These are phyloP conservation scores for Fusarium mexicanum DNA, from an alignment of 2,329 filamentous ascomycete genomes.

Conservation along the genomic window DNA sequence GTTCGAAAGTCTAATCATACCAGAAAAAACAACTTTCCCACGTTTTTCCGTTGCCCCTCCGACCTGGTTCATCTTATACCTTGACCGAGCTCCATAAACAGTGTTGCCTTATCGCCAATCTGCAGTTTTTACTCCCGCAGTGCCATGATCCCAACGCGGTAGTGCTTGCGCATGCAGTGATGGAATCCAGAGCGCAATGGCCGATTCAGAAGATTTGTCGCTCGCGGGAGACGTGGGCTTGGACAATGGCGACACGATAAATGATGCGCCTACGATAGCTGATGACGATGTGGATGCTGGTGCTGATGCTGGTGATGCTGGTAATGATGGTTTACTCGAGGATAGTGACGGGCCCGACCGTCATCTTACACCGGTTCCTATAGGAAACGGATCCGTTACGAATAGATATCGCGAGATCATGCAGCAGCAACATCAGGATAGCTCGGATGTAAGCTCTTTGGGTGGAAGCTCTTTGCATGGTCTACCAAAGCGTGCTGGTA, in stretches of 20 bases:
- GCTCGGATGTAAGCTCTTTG: conserved; percentile 63
- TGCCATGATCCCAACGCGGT: conserved; percentile 42
- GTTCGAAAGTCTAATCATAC: background rate
- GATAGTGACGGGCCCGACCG: conserved; percentile 29
- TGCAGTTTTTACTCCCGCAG: conserved; percentile 35
- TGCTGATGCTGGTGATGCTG: background rate
- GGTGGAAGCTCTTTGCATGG: conserved; percentile 59
- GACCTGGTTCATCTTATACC: conserved; percentile 16
- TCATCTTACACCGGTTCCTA: conserved; percentile 28
- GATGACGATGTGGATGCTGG: conserved; percentile 23
- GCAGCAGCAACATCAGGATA: conserved; percentile 54
- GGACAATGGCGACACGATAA: conserved; percentile 55
- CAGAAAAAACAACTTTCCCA: background rate
- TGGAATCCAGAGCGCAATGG: conserved; percentile 58
- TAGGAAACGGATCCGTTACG: conserved; percentile 44
- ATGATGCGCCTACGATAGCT: conserved; percentile 34
- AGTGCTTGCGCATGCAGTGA: conserved; percentile 47
- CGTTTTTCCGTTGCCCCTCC: conserved; percentile 30
- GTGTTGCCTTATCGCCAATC: conserved; percentile 32
- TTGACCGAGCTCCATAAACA: conserved; percentile 38
- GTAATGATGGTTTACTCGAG: conserved; percentile 22
- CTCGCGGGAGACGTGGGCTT: conserved; percentile 51
- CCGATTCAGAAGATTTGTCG: conserved; percentile 58
- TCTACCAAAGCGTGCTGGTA: conserved; percentile 66
- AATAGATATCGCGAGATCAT: conserved; percentile 59